Evolutionary conservation across 2,329 filamentous ascomycete species (phyloP), one percentile per base, ranked within the genome.

Genomic region (Bretziella fagacearum): DNA sequence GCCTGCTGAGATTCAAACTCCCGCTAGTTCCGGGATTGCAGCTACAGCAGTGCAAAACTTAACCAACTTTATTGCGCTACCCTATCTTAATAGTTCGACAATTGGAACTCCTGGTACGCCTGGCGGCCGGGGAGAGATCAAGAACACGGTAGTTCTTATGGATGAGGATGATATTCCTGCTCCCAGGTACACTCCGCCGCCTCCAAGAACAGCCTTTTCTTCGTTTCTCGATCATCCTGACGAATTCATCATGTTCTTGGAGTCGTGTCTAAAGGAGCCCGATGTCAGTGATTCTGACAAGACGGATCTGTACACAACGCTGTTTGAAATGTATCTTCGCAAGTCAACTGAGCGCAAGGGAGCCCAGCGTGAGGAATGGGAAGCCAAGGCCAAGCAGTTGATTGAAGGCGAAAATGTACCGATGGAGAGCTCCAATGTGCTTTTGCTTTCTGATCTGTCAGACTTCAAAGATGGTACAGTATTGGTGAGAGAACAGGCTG

Each of bases 281-380:
- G 71, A 73, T 18, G 62, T 93, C n/a, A 77, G 76, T 17, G 70
- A 82, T 29, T 71, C 77, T 6, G 83, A 95, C 58, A 82, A 78
- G 53, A 74, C 80, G 1, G 93, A 98, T 60, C 70, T 98, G 13
- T 91, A 91, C 57, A 96, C 89, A 0, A 95, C 93, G 0, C 62
- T 98, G 11, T 96, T 98, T 58, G 93, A 98, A 61, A 96, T 98
- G 82, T 98, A 96, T 58, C 68, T 98, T 6, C 83, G 93, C 60
- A 91, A 86, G 55, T 83, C 89, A 18, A 81, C 78, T 50, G 75
- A 79, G 49, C 80, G 80, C 56, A 83, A 79, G 56, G 79, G 79
- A 7, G 67, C 69, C 40, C 63, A 86, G 52, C 78, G 80, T 53
- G 74, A 81, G 55, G 74, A 81, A 53, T 98, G 91, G 89, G 85